These are phyloP conservation scores for Coccinonectria pachysandricola DNA, from an alignment of 2,329 filamentous ascomycete species.

Conservation along the genomic window DNA sequence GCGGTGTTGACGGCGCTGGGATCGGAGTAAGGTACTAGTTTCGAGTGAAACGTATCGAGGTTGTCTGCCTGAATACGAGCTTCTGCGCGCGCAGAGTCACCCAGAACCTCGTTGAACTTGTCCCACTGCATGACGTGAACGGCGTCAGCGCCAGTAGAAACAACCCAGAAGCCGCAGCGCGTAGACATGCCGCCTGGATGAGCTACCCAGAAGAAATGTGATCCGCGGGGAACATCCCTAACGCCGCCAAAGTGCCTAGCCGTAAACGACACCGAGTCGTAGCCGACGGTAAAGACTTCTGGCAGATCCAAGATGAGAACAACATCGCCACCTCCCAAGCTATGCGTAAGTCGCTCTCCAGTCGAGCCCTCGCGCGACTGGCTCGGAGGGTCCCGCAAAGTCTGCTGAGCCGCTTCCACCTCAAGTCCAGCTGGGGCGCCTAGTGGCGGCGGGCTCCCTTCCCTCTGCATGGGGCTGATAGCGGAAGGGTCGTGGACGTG, in stretches of 20 bases:
- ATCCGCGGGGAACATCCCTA: slow-evolving; percentile 41
- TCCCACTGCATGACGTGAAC: slow-evolving; percentile 46
- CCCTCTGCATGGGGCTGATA: slow-evolving; percentile 5
- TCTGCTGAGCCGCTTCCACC: too few relatives aligned
- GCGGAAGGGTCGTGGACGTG: slow-evolving; percentile 25
- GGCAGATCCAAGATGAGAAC: slow-evolving; percentile 44
- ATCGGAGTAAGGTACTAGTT: slow-evolving; percentile 36
- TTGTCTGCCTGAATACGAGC: slow-evolving; percentile 33
- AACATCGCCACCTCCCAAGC: slow-evolving; percentile 35
- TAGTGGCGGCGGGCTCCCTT: slow-evolving; percentile 20
- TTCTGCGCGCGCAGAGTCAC: slow-evolving; percentile 37
- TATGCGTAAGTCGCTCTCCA: slow-evolving; percentile 14
- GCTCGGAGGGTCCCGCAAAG: slow-evolving; percentile 1
- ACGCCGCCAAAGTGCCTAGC: slow-evolving; percentile 41
- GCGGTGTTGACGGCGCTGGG: slow-evolving; percentile 17
- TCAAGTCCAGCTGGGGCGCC: slow-evolving; percentile 14
- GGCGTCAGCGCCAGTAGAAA: slow-evolving; percentile 23
- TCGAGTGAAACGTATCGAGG: slow-evolving; percentile 27
- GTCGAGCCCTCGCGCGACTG: slow-evolving; percentile 4
- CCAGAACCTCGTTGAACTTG: slow-evolving; percentile 42
- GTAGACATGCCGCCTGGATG: slow-evolving; percentile 36
- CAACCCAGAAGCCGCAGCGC: slow-evolving; percentile 49
- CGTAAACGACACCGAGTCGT: slow-evolving; percentile 40
- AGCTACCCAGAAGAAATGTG: slow-evolving; percentile 51
- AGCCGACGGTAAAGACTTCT: slow-evolving; percentile 40